A percentile compares a stretch with the other conserved stretches of the same genome.
phyloP scores from a whole-genome alignment of 2,329 filamentous ascomycete species.

The Aspergillus aculeatinus region DNA sequence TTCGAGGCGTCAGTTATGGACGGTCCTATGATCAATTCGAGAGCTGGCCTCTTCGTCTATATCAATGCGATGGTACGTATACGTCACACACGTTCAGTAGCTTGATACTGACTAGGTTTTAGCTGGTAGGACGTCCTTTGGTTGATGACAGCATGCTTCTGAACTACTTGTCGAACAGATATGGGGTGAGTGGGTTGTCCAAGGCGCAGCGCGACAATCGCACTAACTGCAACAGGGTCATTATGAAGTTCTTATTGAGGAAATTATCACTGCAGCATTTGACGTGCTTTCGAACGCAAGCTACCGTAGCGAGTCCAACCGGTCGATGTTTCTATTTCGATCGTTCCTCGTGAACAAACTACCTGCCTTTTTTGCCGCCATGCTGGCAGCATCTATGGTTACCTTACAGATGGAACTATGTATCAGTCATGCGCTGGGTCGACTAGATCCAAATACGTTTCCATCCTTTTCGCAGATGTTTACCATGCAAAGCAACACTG shows the following conservation, averaged over 20 bases:
- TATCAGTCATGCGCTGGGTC: slow-evolving; percentile 64
- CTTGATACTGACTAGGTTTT: slow-evolving; percentile 32
- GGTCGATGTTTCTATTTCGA: slow-evolving; percentile 69
- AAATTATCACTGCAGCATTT: slow-evolving; percentile 84
- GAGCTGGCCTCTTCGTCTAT: slow-evolving; percentile 81
- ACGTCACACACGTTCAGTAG: neutral
- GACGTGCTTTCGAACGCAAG: slow-evolving; percentile 86
- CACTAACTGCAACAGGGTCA: slow-evolving; percentile 58
- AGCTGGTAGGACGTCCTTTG: slow-evolving; percentile 79
- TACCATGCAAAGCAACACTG: slow-evolving; percentile 58
- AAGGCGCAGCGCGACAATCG: neutral
- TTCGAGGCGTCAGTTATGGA: slow-evolving; percentile 60
- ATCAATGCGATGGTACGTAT: slow-evolving; percentile 71
- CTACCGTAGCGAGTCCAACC: slow-evolving; percentile 63
- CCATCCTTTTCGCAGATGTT: slow-evolving; percentile 65
- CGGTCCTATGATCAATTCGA: slow-evolving; percentile 69
- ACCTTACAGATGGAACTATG: slow-evolving; percentile 62
- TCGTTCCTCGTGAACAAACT: slow-evolving; percentile 82
- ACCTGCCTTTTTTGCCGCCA: slow-evolving; percentile 59
- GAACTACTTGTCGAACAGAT: slow-evolving; percentile 79
- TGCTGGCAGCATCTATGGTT: slow-evolving; percentile 59
- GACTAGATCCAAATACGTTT: slow-evolving; percentile 62
- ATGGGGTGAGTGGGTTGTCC: slow-evolving; percentile 60
- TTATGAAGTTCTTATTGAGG: slow-evolving; percentile 71
- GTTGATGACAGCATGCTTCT: slow-evolving; percentile 78